Percentiles rank a stretch among this genome's conserved stretches.
Conservation (phyloP, 2,329 filamentous ascomycete genomes). For the Colletotrichum somersetense region DNA sequence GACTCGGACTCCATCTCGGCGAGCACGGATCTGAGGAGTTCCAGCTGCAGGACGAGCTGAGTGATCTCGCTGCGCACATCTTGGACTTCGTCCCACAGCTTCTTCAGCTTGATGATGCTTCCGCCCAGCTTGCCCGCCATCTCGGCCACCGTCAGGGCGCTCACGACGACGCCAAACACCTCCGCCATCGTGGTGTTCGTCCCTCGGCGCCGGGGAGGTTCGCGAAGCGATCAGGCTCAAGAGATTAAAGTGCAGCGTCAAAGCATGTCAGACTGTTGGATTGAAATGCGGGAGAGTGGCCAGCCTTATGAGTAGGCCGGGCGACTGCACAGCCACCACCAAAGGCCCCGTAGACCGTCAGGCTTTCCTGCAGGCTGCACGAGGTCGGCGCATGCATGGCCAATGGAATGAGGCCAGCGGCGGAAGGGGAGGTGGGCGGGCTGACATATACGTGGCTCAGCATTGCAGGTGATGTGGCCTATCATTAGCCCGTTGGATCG, state of each 20-base stretch:
- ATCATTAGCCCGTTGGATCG: background rate
- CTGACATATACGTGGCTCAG: no score
- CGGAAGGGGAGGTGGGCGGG: no score
- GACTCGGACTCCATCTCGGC: background rate
- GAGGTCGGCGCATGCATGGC: background rate
- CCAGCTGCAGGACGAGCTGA: conserved; percentile 13
- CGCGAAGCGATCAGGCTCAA: no score
- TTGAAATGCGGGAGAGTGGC: background rate
- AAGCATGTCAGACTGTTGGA: background rate
- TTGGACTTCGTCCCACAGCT: conserved; percentile 32
- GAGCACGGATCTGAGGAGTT: conserved; percentile 1
- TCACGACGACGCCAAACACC: conserved; percentile 26
- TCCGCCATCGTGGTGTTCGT: conserved; percentile 25
- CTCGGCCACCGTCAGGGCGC: conserved; percentile 32
- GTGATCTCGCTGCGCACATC: conserved; percentile 31
- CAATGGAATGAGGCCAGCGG: background rate
- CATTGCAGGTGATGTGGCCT: no score
- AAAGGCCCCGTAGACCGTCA: background rate
- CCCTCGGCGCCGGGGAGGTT: background rate
- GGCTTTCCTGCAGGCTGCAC: background rate
- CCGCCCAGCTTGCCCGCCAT: conserved; percentile 22
- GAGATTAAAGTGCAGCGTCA: background rate
- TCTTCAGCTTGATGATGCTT: conserved; percentile 25
- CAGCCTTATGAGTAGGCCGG: background rate
- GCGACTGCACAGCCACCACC: background rate